Evolutionary conservation across 352 stramenopile genomes (phyloP), one percentile per base, ranked within the genome.

Genomic region (Elongisporangium undulatum): DNA sequence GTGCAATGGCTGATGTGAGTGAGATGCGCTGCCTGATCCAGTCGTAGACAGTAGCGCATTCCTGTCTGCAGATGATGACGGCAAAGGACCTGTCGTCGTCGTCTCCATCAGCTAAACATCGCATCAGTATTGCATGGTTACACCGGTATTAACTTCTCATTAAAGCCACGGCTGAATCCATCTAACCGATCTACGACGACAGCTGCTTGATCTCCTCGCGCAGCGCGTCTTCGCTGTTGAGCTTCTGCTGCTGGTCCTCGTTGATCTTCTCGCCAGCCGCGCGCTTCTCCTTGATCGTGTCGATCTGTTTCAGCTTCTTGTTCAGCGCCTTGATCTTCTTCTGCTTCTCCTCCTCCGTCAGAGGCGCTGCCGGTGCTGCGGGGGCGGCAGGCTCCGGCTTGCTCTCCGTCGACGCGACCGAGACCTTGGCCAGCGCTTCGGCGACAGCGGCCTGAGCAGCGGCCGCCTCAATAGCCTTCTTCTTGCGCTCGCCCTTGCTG

Each of bases 281-380:
- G 50, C 79, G 71, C 71, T 94, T 93, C 12, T 74, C 75, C 72
- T 95, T 95, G 63, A 94, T 81, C 41, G 73, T 62, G 61, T 92
- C 79, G 56, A 95, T 95, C 68, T 95, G 86, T 72, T 95, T 95
- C 55, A 95, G 72, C 65, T 94, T 95, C 71, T 95, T 95, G 61
- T 81, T 71, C 59, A 95, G 63, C 9, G 66, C 68, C 72, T 95
- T 95, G 55, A 87, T 68, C 61, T 92, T 92, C 69, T 95, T 95
- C 54, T 88, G 80, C 64, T 92, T 94, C 63, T 94, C 83, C 48
- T 92, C 83, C 4, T 72, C 56, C 23, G 81, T 89, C 55, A 94
- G 62, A 39, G 29, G 29, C 24, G 74, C 71, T 5, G 66, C 23
- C 2, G 23, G 23, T 2, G 23, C 23, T 5, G 66, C 23, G 23